A percentile compares a stretch with the other conserved stretches of the same genome.
These are phyloP conservation scores for Boletus sp. DNA, from an alignment of 768 basidiomycete genomes.

Conservation along the genomic window DNA sequence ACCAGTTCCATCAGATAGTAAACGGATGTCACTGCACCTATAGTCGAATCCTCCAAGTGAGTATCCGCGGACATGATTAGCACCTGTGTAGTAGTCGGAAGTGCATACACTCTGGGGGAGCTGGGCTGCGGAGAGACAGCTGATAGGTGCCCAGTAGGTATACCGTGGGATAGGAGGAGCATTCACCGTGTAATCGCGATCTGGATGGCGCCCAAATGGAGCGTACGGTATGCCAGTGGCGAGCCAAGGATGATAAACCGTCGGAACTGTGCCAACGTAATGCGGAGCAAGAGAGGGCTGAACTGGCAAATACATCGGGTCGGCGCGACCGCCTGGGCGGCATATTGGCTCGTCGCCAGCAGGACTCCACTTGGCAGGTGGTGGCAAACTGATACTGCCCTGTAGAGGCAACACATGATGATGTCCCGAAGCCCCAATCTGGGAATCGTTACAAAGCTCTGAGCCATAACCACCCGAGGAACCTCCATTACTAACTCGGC, in stretches of 20 bases:
- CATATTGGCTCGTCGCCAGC: conserved; percentile 73
- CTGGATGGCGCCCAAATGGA: conserved; percentile 20
- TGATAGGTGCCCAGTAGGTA: conserved; percentile 21
- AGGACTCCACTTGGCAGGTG: conserved; percentile 81
- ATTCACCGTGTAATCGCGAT: conserved; percentile 14
- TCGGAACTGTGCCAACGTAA: conserved; percentile 31
- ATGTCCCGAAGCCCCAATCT: neutral
- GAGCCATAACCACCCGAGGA: conserved; percentile 1
- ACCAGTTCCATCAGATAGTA: conserved; percentile 42
- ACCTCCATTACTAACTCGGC: conserved; percentile 38
- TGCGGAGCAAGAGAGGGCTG: conserved; percentile 46
- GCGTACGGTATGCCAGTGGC: conserved; percentile 11
- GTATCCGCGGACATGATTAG: conserved; percentile 55
- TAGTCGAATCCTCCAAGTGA: conserved; percentile 59
- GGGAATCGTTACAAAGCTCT: conserved; percentile 1
- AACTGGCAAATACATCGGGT: conserved; percentile 62
- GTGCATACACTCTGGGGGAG: conserved; percentile 58
- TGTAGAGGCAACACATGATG: conserved; percentile 9
- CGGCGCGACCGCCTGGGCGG: conserved; percentile 48
- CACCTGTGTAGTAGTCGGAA: conserved; percentile 44
- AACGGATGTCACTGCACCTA: conserved; percentile 43
- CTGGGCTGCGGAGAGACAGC: conserved; percentile 40
- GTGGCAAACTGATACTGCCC: conserved; percentile 47
- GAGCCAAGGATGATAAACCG: conserved; percentile 31
- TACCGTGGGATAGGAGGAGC: conserved; percentile 15